Base-by-base conservation (phyloP, 352 stramenopile species). In the Phytophthora melonis region DNA sequence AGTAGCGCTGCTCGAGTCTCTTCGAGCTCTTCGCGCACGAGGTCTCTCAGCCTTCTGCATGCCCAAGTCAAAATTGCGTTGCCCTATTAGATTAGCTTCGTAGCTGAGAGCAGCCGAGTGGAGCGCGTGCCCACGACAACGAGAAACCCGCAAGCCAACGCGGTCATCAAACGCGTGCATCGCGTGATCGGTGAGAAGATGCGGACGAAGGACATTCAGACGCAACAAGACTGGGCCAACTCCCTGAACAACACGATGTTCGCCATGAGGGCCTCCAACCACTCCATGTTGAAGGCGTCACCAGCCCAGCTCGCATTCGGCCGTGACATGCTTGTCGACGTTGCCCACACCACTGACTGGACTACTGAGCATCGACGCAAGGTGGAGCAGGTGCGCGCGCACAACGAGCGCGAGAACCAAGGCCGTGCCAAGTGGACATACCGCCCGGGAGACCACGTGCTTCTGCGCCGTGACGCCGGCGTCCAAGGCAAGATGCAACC, bases 181-280 rank as follows among this genome's bases (percentile, higher is more conserved):
- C 39, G 36, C 7, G 63, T 70, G 0, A 64, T 70, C 8, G 43
- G 63, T 14, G 53, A 70, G 2, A 64, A 70, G 18, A 52, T 63
- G 2, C 32, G 54, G 8, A 70, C 63, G 1, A 41, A 70, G 10
- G 32, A 9, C 1, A 14, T 63, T 0, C 5, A 47, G 10, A 64
- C 41, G 1, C 1, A 19, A 5, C 25, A 19, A 0, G 65, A 72
- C 18, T 72, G 57, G 65, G 47, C 32, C 3, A 13, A 36, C 3
- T 72, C 62, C 32, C 45, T 72, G 1, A 39, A 66, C 56, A 59
- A 66, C 25, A 66, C 19, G 0, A 66, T 27, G 0, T 61, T 72
- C 8, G 65, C 57, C 1, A 14, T 65, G 1, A 16, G 64, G 0
- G 16, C 64, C 5, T 23, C 36, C 0, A 8, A 66, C 11, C 47